These are phyloP conservation scores for Chaetomium cochliodes DNA, from an alignment of 495 filamentous ascomycete species.

Conservation along the genomic window DNA sequence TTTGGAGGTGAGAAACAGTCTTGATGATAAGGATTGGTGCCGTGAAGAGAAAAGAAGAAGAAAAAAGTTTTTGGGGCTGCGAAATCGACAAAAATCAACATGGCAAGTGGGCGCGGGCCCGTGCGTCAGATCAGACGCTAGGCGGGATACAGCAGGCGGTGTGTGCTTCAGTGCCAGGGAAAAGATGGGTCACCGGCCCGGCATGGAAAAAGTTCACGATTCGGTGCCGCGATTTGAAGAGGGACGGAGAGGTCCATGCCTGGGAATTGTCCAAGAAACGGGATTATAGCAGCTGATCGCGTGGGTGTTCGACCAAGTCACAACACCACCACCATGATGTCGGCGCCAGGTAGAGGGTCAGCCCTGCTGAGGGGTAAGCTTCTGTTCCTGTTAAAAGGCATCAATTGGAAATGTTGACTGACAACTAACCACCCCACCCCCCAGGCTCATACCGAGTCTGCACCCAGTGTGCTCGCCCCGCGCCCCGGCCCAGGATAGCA, in stretches of 20 bases:
- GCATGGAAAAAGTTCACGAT: constrained; percentile 37
- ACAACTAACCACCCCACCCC: neutral
- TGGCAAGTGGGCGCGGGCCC: constrained; percentile 7
- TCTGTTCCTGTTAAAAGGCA: neutral
- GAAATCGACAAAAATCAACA: constrained; percentile 11
- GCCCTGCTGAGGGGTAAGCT: constrained; percentile 45
- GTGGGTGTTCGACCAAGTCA: constrained; percentile 15
- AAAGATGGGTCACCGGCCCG: constrained; percentile 17
- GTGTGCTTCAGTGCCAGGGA: constrained; percentile 2
- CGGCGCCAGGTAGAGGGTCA: constrained; percentile 52
- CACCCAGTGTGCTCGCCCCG: constrained; percentile 27
- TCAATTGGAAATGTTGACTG: constrained; percentile 13
- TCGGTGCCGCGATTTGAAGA: constrained; percentile 12
- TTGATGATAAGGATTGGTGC: constrained; percentile 58
- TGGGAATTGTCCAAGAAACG: constrained; percentile 11
- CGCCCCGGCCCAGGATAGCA: constrained; percentile 3
- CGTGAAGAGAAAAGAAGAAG: constrained; percentile 33
- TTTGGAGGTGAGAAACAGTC: constrained; percentile 40
- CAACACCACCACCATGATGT: constrained; percentile 41
- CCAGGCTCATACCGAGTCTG: constrained; percentile 26
- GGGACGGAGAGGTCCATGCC: neutral
- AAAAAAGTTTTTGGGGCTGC: constrained; percentile 18
- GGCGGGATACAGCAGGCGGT: constrained; percentile 13
- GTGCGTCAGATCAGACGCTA: constrained; percentile 4
- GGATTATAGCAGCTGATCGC: neutral